Conservation (phyloP, 495 filamentous ascomycete species). For the Thermothielavioides terrestris region DNA sequence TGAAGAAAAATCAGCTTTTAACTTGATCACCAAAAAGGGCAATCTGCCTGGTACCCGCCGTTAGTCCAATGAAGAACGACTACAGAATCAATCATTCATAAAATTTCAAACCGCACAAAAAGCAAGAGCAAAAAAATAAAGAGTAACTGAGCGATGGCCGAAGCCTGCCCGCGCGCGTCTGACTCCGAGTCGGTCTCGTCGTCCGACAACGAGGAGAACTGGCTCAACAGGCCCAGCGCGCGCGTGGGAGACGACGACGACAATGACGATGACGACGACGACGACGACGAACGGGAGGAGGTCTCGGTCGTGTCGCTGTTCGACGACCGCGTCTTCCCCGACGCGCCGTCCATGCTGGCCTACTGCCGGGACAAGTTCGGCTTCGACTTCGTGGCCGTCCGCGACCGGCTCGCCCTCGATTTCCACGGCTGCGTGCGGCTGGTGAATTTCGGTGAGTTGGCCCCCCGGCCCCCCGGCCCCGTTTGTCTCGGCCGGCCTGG, state of each 20-base stretch:
- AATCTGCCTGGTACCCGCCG: no score
- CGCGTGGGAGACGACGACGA: conserved; percentile 18
- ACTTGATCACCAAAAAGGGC: no score
- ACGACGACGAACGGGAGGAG: conserved; percentile 46
- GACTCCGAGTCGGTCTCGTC: conserved; percentile 12
- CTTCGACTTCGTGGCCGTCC: conserved; percentile 63
- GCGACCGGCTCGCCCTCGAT: conserved; percentile 60
- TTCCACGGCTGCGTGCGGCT: conserved; percentile 77
- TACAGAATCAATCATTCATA: no score
- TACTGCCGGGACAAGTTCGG: conserved; percentile 62
- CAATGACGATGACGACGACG: conserved; percentile 36
- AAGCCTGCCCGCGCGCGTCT: conserved; percentile 17
- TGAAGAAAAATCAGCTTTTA: no score
- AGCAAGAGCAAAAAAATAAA: not conserved
- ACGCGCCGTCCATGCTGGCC: conserved; percentile 57
- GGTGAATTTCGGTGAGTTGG: conserved; percentile 62
- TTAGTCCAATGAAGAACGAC: no score
- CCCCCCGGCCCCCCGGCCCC: no score
- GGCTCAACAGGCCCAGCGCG: conserved; percentile 55
- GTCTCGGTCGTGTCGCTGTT: conserved; percentile 60
- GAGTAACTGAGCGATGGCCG: conserved; percentile 9
- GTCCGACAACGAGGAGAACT: conserved; percentile 53
- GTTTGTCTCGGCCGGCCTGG: no score
- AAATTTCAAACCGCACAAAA: not conserved
- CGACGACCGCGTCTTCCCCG: conserved; percentile 56